Conservation (phyloP, 805 yeast species). For the Suhomyces sp. region DNA sequence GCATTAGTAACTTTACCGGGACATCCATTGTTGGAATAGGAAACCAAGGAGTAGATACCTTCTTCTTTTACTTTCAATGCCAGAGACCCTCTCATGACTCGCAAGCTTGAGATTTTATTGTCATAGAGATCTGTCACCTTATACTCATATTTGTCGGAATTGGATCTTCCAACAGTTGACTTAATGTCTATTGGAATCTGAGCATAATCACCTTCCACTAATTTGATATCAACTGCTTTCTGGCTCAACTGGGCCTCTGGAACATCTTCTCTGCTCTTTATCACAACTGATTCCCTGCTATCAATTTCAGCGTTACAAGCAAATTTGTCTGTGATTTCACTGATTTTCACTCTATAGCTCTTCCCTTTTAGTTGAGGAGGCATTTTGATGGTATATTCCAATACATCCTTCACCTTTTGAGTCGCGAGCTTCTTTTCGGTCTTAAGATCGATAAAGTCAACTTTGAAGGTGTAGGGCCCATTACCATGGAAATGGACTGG, state of each 20-base stretch:
- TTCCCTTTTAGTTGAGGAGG: slow-evolving; percentile 67
- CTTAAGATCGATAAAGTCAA: slow-evolving; percentile 56
- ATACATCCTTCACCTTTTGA: slow-evolving; percentile 31
- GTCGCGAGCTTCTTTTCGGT: slow-evolving; percentile 18
- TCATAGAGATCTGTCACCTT: slow-evolving; percentile 21
- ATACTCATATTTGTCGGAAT: slow-evolving; percentile 33
- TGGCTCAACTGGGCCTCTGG: slow-evolving; percentile 44
- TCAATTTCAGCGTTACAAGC: slow-evolving; percentile 73
- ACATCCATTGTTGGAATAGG: slow-evolving; percentile 45
- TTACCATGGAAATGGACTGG: slow-evolving; percentile 71
- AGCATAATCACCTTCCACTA: slow-evolving; percentile 61
- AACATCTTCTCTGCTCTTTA: slow-evolving; percentile 67
- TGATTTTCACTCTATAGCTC: slow-evolving; percentile 59
- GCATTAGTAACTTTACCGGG: slow-evolving; percentile 32
- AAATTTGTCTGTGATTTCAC: slow-evolving; percentile 68
- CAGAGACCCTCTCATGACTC: slow-evolving; percentile 6
- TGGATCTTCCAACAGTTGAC: slow-evolving; percentile 28
- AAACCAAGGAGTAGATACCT: slow-evolving; percentile 41
- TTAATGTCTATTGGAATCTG: slow-evolving; percentile 52
- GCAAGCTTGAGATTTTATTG: slow-evolving; percentile 14
- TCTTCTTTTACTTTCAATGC: slow-evolving; percentile 34
- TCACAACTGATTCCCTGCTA: slow-evolving; percentile 48
- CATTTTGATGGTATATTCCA: slow-evolving; percentile 45
- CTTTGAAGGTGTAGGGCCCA: slow-evolving; percentile 70
- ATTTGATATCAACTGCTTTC: slow-evolving; percentile 15